A percentile compares a stretch with the other conserved stretches of the same genome.
Conservation (phyloP, 257 asterid genomes). For the Solanum pinnatisectum region DNA sequence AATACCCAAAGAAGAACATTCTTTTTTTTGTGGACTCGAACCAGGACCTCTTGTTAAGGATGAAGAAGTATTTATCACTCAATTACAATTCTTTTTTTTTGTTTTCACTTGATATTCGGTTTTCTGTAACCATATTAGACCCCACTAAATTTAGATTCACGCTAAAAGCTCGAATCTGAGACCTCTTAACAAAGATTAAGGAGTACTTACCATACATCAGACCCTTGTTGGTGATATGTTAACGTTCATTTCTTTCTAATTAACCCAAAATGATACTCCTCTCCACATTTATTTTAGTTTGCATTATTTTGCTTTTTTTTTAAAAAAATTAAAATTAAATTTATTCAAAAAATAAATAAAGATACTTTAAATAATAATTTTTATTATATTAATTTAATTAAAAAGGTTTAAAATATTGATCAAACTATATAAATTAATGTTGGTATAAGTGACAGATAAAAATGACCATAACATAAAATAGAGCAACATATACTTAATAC, state of each 20-base stretch:
- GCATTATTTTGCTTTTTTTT: too few species aligned
- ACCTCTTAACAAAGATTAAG: too few species aligned
- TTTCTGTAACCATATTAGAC: fast-evolving
- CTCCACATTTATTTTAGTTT: background rate
- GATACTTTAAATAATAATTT: background rate
- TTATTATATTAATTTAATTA: background rate
- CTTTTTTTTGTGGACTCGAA: background rate
- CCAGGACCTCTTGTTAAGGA: background rate
- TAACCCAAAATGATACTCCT: background rate
- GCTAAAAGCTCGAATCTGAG: too few species aligned
- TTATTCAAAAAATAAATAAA: background rate
- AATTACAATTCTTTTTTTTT: fast-evolving
- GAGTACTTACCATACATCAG: too few species aligned
- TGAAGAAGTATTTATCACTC: too few species aligned
- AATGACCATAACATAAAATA: background rate
- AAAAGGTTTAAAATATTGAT: background rate
- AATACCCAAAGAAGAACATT: background rate
- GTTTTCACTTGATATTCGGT: fast-evolving
- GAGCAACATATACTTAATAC: background rate
- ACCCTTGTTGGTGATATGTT: background rate
- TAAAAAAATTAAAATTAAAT: too few species aligned
- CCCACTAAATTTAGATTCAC: too few species aligned
- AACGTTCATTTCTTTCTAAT: background rate
- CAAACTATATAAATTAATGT: too few species aligned
- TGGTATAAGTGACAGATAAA: background rate